Conservation (phyloP, 2,329 filamentous ascomycete genomes). For the Microcera coccophila region DNA sequence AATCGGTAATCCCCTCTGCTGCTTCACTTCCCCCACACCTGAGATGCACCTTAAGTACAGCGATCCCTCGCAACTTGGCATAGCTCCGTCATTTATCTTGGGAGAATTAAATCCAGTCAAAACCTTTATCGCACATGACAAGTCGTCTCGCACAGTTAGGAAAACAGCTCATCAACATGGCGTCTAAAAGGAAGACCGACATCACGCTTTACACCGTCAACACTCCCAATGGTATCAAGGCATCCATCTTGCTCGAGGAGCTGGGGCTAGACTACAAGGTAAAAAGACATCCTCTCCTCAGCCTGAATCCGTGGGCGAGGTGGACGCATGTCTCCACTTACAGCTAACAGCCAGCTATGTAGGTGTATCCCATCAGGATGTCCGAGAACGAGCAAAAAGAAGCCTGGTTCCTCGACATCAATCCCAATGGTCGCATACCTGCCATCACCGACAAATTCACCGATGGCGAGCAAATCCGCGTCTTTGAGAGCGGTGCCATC, state of each 20-base stretch:
- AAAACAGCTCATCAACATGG: conserved; percentile 29
- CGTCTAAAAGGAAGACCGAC: conserved; percentile 43
- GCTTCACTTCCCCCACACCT: no score
- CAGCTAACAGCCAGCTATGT: background rate
- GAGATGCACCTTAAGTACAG: no score
- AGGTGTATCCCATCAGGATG: conserved; percentile 64
- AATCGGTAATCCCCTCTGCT: no score
- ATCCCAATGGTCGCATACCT: conserved; percentile 89
- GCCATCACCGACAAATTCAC: conserved; percentile 76
- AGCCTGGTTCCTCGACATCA: conserved; percentile 85
- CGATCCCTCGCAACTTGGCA: no score
- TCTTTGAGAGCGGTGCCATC: conserved; percentile 84
- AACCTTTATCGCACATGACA: no score
- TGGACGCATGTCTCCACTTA: background rate
- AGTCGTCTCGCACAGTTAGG: conserved; percentile 23
- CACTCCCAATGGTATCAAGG: conserved; percentile 88
- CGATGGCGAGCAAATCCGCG: conserved; percentile 66
- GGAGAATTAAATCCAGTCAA: background rate
- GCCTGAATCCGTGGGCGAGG: no score
- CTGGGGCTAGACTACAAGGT: conserved; percentile 78
- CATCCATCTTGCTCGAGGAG: conserved; percentile 82
- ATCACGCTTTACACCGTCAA: conserved; percentile 78
- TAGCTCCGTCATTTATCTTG: background rate
- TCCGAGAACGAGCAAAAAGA: conserved; percentile 75
- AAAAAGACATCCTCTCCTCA: no score